These are phyloP conservation scores for Backusella macrospora DNA, from an alignment of 192 early-diverging fungal species.

Conservation along the genomic window DNA sequence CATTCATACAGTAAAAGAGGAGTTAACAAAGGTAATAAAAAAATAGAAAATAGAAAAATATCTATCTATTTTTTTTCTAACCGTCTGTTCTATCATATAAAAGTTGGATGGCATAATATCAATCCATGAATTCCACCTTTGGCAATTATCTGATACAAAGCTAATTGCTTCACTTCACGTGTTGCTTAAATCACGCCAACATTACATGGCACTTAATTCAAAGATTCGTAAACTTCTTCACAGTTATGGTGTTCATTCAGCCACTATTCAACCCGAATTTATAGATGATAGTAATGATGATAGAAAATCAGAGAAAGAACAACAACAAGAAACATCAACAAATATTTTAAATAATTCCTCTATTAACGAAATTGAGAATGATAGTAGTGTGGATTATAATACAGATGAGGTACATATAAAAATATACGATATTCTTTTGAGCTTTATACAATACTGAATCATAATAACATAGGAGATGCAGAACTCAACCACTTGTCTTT, in stretches of 20 bases:
- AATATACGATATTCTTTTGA: background rate
- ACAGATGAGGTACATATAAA: constrained; percentile 20
- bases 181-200: constrained; percentile 55
- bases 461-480: constrained; percentile 7
- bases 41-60: background rate
- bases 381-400: background rate
- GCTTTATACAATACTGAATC: background rate
- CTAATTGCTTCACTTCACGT: constrained; percentile 85
- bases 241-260: constrained; percentile 79
- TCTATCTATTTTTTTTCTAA: background rate
- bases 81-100: background rate
- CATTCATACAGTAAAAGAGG: constrained; percentile 64
- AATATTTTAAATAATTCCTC: background rate
- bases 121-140: constrained; percentile 92
- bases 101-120: constrained; percentile 66
- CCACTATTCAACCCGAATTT: constrained; percentile 93
- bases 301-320: background rate
- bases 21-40: constrained; percentile 52
- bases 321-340: background rate
- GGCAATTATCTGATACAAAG: constrained; percentile 87
- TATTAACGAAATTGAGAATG: background rate
- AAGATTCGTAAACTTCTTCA: constrained; percentile 81
- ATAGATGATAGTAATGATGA: constrained; percentile 38
- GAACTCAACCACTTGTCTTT: constrained; percentile 25
- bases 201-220: constrained; percentile 74